Evolutionary conservation across 257 asterid species (phyloP).

Genomic region (Forsythia viridissima): DNA sequence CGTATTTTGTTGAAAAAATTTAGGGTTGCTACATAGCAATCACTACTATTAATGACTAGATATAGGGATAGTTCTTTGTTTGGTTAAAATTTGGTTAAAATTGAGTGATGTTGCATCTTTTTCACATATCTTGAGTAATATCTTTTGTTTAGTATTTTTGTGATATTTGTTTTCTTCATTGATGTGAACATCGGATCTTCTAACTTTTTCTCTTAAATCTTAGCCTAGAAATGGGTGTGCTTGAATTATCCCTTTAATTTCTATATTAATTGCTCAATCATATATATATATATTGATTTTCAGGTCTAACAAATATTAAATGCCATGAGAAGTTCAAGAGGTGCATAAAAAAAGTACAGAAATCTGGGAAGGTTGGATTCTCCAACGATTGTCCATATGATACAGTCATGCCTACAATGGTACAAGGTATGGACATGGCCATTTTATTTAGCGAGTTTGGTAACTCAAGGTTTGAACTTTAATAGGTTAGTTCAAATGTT

Average conservation of each 20-base stretch:
- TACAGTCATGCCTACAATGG: conserved; percentile 50
- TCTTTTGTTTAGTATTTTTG: no score
- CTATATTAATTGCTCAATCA: neutral
- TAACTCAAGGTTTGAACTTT: conserved; percentile 45
- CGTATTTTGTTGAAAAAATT: neutral
- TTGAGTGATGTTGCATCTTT: neutral
- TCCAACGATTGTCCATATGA: conserved; percentile 42
- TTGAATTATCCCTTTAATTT: neutral
- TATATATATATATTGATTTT: neutral
- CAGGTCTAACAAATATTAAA: conserved; percentile 41
- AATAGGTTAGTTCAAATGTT: neutral
- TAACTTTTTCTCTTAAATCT: neutral
- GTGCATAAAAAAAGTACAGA: conserved; percentile 46
- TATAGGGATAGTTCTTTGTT: neutral
- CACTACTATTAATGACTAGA: neutral
- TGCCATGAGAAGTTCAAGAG: conserved; percentile 55
- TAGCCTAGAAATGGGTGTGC: neutral
- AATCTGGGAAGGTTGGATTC: conserved; percentile 47
- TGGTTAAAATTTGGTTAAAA: neutral
- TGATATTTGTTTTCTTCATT: neutral
- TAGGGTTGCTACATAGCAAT: neutral
- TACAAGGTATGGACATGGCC: conserved; percentile 51
- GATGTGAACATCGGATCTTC: neutral
- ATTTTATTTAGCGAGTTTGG: conserved; percentile 47
- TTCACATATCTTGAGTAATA: no score